phyloP scores from a whole-genome alignment of 2,329 filamentous ascomycete genomes.

The Lasiodiplodia sp. region DNA sequence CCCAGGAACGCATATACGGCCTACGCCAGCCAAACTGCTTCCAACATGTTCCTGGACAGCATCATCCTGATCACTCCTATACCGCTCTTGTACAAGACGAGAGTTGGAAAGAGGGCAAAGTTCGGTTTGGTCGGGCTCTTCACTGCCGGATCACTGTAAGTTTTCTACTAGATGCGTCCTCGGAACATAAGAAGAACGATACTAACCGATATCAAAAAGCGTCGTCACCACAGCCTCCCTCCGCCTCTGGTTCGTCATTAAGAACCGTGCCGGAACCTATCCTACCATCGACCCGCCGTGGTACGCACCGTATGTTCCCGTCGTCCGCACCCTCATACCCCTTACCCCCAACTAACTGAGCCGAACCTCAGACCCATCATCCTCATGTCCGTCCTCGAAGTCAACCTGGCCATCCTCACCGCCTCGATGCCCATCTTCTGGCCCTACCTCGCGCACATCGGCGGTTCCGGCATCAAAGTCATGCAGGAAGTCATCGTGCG shows the following conservation, averaged over 20 bases:
- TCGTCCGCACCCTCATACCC: neutral
- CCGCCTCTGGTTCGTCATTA: slow-evolving; percentile 28
- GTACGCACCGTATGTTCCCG: slow-evolving; percentile 24
- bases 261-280: slow-evolving; percentile 21
- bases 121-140: slow-evolving; percentile 40
- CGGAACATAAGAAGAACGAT: neutral
- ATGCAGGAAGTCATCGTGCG: slow-evolving; percentile 29
- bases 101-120: slow-evolving; percentile 41
- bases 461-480: slow-evolving; percentile 13
- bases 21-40: slow-evolving; percentile 41
- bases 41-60: slow-evolving; percentile 45
- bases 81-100: slow-evolving; percentile 42
- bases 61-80: slow-evolving; percentile 42
- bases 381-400: slow-evolving; percentile 34
- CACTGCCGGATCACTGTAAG: slow-evolving; percentile 23
- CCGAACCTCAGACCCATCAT: slow-evolving; percentile 27
- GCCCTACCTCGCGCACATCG: slow-evolving; percentile 31
- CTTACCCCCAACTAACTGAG: neutral
- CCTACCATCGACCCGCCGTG: slow-evolving; percentile 28
- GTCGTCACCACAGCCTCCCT: slow-evolving; percentile 25
- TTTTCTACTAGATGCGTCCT: neutral
- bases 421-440: slow-evolving; percentile 36
- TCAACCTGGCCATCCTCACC: slow-evolving; percentile 35
- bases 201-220: neutral
- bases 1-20: slow-evolving; percentile 39